phyloP scores from a whole-genome alignment of 1,284 basidiomycete genomes.

The Afroboletus lepidellus region DNA sequence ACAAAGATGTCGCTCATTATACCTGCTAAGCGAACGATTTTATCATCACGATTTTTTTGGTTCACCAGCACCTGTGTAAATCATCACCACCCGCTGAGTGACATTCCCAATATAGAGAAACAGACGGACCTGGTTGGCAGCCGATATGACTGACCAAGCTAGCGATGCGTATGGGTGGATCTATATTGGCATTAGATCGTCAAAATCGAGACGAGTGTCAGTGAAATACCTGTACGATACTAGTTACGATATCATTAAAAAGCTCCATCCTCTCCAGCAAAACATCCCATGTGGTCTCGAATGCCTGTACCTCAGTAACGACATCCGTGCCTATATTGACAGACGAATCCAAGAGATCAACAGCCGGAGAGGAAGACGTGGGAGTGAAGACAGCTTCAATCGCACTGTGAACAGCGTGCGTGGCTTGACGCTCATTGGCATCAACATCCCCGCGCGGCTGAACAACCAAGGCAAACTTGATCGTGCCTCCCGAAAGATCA shows the following conservation, averaged over 20 bases:
- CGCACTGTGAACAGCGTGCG: neutral
- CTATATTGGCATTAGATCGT: neutral
- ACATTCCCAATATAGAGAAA: neutral
- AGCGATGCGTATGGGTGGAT: no score
- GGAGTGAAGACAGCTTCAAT: neutral
- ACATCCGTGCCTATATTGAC: neutral
- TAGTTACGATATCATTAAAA: neutral
- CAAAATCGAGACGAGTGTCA: neutral
- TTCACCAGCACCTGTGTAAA: neutral
- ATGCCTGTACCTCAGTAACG: neutral
- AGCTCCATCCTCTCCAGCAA: neutral
- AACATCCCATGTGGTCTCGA: neutral
- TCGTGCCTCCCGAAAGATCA: neutral
- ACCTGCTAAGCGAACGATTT: neutral
- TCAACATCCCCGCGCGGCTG: neutral
- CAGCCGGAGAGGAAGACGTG: no score
- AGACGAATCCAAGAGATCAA: neutral
- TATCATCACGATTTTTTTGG: neutral
- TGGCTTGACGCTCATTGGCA: neutral
- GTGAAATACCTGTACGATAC: slow-evolving; percentile 3
- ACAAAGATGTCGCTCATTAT: neutral
- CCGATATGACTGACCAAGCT: neutral
- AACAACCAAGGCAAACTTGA: neutral
- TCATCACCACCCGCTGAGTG: neutral
- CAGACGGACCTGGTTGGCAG: neutral